Conservation (phyloP, 2,329 filamentous ascomycete genomes). For the Aquanectria penicillioides region DNA sequence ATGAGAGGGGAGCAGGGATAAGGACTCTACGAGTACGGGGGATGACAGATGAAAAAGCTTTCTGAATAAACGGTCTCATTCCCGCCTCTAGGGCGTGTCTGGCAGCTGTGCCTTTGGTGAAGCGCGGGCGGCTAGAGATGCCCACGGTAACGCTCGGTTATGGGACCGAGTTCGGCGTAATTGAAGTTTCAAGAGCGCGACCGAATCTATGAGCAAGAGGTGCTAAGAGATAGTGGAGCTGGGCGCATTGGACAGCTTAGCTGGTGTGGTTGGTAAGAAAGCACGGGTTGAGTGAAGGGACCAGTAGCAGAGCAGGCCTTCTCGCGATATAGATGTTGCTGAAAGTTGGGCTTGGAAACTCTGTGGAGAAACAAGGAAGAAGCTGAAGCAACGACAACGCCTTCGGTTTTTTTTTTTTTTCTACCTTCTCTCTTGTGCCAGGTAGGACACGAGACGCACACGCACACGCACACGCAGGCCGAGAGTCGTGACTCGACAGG, state of each 20-base stretch:
- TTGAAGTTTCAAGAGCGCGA: background rate
- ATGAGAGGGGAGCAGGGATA: background rate
- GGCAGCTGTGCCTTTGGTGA: background rate
- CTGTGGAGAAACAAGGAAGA: too few relatives aligned
- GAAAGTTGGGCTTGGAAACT: too few relatives aligned
- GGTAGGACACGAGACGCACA: too few relatives aligned
- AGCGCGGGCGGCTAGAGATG: constrained; percentile 7
- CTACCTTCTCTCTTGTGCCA: too few relatives aligned
- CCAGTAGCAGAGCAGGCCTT: too few relatives aligned
- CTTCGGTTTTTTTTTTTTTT: too few relatives aligned
- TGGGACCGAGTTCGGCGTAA: constrained; percentile 6
- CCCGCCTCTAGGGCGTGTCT: background rate
- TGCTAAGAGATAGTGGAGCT: constrained; percentile 13
- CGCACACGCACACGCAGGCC: too few relatives aligned
- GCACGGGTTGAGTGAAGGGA: too few relatives aligned
- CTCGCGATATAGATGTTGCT: too few relatives aligned
- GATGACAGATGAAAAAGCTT: constrained; percentile 1
- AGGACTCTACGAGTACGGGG: background rate
- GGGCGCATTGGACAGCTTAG: background rate
- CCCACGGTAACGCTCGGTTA: constrained; percentile 17
- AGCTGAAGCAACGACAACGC: too few relatives aligned
- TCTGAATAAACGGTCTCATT: constrained; percentile 11
- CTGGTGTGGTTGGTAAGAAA: too few relatives aligned
- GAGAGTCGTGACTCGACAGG: constrained; percentile 3
- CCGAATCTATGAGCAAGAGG: background rate